Evolutionary conservation across 306 rosid genomes (phyloP), one percentile per base, ranked within the genome.

Genomic region (Pterocarpus macrocarpus): DNA sequence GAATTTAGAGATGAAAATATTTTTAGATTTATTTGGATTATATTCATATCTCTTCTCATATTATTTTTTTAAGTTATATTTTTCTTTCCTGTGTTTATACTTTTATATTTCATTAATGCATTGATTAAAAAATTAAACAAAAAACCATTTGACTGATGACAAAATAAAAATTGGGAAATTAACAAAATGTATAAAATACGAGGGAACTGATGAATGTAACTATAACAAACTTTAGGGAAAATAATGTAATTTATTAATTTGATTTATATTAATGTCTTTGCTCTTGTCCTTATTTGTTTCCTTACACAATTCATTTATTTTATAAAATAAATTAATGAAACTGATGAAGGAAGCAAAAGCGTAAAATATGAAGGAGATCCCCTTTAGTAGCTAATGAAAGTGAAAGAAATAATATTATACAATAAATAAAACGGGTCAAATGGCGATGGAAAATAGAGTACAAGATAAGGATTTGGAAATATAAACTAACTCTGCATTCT

Each of bases 381-480:
- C 52, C 43, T 4, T 6, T 2, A 28, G 8, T 45, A 63, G 53
- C 67, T 56, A 36, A 64, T 4, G 85, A 76, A 76, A 85, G 73
- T 13, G 80, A 77, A 57, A 77, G 38, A 57, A 80, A 39, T 15
- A 71, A 15, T 64, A 28, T 7, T 68, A 50, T 39, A 62, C 10
- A 8, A 50, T 65, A 63, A 39, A 53, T 41, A 13, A 39, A 43
- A 14, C 28, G 8, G 11, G 80, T 71, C 82, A 85, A 70, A 75
- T 43, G 67, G 64, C 66, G 38, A 64, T 16, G 5, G 58, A 47
- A 34, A 35, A 52, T 64, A 28, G 35, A 45, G 73, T 81, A 33
- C 43, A 8, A 45, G 38, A 16, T 22, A 76, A 41, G 71, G 45
- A 38, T 77, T 76, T 85, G 58, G 58, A 52, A 52, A 15, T 16